phyloP scores from a whole-genome alignment of 2,329 filamentous ascomycete genomes.

The Huntiella omanensis region DNA sequence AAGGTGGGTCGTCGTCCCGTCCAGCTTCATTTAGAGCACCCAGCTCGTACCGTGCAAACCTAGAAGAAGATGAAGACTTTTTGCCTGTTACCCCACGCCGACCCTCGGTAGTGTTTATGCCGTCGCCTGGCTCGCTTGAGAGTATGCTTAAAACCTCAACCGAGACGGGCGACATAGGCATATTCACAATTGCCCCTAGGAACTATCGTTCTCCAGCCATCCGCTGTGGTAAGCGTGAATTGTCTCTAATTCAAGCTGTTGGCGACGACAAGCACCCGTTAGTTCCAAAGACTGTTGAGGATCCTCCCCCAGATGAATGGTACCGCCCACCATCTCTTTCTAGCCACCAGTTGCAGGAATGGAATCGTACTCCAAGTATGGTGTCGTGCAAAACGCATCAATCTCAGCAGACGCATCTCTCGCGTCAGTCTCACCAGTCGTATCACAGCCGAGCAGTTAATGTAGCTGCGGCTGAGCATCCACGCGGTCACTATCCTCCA shows the following conservation, averaged over 20 bases:
- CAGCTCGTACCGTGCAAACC: not conserved
- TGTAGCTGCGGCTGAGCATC: too few relatives aligned
- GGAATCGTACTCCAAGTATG: too few relatives aligned
- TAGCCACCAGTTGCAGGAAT: too few relatives aligned
- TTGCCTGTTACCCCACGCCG: conserved; percentile 9
- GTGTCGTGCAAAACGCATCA: too few relatives aligned
- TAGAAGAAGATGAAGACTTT: conserved; percentile 4
- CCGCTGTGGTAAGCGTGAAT: conserved; percentile 6
- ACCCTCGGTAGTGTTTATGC: conserved; percentile 18
- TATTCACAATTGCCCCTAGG: conserved; percentile 34
- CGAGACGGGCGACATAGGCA: conserved; percentile 45
- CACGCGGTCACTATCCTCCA: too few relatives aligned
- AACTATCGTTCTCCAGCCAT: conserved; percentile 8
- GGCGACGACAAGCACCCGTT: conserved; percentile 8
- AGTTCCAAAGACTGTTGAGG: not conserved
- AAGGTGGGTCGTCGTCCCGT: not conserved
- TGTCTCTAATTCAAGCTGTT: conserved; percentile 10
- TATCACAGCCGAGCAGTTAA: too few relatives aligned
- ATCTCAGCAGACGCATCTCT: too few relatives aligned
- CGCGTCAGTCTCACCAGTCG: too few relatives aligned
- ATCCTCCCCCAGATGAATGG: not conserved
- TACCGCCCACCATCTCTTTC: not conserved
- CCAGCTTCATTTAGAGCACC: conserved; percentile 1
- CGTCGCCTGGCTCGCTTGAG: conserved; percentile 35
- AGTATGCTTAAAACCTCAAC: conserved; percentile 48